Conservation (phyloP, 257 asterid genomes). For the Lycium barbarum region DNA sequence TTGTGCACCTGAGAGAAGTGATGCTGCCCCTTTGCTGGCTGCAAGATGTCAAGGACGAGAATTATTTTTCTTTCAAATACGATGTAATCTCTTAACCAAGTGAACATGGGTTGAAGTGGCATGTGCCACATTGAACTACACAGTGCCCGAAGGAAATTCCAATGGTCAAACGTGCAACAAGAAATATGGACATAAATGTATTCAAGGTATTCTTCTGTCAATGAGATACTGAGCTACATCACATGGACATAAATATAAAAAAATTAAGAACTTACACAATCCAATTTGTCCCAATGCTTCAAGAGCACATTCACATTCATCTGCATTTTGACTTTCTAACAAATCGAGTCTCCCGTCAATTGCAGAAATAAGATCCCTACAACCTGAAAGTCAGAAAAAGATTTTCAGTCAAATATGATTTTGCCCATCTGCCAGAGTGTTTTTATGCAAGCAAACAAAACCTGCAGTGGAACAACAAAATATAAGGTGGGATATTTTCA, state of each 20-base stretch:
- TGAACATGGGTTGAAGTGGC: constrained; percentile 3
- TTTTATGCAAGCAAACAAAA: neutral
- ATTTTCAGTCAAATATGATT: constrained; percentile 8
- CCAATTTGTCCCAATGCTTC: constrained; percentile 98
- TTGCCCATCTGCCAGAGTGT: neutral
- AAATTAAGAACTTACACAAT: constrained; percentile 64
- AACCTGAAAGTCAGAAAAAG: constrained; percentile 55
- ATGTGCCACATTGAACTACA: constrained; percentile 13
- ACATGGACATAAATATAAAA: constrained; percentile 16
- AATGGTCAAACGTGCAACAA: neutral
- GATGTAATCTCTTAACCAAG: neutral
- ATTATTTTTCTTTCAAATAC: no score
- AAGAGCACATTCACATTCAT: constrained; percentile 94
- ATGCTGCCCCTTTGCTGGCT: constrained; percentile 83
- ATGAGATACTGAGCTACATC: neutral
- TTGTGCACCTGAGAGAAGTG: constrained; percentile 66
- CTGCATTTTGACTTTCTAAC: constrained; percentile 65
- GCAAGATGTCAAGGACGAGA: constrained; percentile 24
- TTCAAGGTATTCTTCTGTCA: neutral
- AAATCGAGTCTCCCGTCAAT: constrained; percentile 71
- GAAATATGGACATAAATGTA: neutral
- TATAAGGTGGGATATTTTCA: constrained; percentile 2
- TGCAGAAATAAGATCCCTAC: constrained; percentile 62
- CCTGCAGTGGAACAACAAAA: constrained; percentile 12
- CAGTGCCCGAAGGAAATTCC: neutral